Evolutionary conservation across 257 asterid genomes (phyloP), one percentile per base, ranked within the genome.

Genomic region (Solanum paucissectum): DNA sequence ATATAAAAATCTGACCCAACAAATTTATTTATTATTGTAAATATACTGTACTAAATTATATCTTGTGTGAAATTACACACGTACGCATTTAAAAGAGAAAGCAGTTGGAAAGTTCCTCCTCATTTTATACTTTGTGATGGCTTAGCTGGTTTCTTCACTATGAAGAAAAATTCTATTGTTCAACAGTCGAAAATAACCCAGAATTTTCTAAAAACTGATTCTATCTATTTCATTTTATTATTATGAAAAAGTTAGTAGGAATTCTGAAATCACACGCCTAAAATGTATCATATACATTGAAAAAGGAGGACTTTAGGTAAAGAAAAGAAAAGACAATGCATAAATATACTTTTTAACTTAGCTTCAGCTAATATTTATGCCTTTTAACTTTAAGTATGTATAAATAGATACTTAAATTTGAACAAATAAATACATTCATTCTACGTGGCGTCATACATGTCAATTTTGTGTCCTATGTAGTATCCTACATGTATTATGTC

Each of bases 291-390:
- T 79, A 27, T 79, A 27, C 10, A 42, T 77, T 77, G 27, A 12
- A 7, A 34, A 40, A 42, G 58, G 23, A 77, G 34, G 23, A 76
- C 83, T 23, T 6, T 69, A 68, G 36, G 20, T 23, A 38, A 44
- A 40, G 23, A n/a, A 76, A 16, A 40, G 10, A 38, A 76, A 40
- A 12, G 23, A 0, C 55, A 18, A 52, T 52, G 18, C 4, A 52
- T 18, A 52, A 52, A 18, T 52, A 52, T 52, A 52, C 0, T 2
- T 1, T 52, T 52, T 52, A 52, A 18, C 23, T 52, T 52, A 18
- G 62, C n/a, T 18, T 18, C n/a, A 18, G 4, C 0, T 38, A 9
- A 9, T 9, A 3, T 9, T 1, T 3, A 40, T 0, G 3, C 2
- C 11, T 3, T 40, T 40, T 9, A 40, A 49, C 0, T 49, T 49